Conservation (phyloP, 1,284 basidiomycete genomes). For the Tausonia pullulans region DNA sequence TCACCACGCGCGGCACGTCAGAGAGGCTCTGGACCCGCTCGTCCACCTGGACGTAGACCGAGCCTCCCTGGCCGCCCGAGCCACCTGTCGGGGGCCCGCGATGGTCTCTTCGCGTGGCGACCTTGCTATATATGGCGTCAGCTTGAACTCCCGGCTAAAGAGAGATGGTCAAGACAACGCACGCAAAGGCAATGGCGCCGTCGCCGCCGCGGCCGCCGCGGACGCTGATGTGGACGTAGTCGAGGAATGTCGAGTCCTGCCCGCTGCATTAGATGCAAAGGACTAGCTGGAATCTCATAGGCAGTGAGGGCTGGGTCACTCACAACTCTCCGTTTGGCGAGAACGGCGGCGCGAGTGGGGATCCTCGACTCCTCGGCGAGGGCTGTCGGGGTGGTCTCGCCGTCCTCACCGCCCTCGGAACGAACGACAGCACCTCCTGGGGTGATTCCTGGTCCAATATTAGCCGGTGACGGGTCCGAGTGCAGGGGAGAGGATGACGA, state of each 20-base stretch:
- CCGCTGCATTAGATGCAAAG: too few species aligned
- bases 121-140: neutral
- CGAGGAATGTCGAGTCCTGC: constrained; percentile 5
- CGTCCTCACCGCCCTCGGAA: neutral
- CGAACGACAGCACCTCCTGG: too few species aligned
- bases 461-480: neutral
- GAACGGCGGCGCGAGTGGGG: constrained; percentile 1
- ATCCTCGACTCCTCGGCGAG: neutral
- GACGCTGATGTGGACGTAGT: constrained; percentile 10
- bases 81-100: constrained; percentile 62
- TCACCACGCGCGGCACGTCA: constrained; percentile 54
- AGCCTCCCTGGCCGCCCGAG: constrained; percentile 75
- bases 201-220: constrained; percentile 13
- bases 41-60: constrained; percentile 69
- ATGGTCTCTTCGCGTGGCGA: constrained; percentile 5
- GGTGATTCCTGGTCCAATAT: neutral
- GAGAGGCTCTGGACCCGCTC: constrained; percentile 64
- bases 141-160: neutral
- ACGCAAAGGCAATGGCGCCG: constrained; percentile 11
- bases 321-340: constrained; percentile 13
- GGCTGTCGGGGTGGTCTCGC: neutral
- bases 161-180: neutral
- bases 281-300: neutral
- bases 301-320: neutral
- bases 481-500: constrained; percentile 13